A percentile compares a stretch with the other conserved stretches of the same genome.
Evolutionary conservation across 2,329 filamentous ascomycete species (phyloP).

Genomic region (Colletotrichum cereale): DNA sequence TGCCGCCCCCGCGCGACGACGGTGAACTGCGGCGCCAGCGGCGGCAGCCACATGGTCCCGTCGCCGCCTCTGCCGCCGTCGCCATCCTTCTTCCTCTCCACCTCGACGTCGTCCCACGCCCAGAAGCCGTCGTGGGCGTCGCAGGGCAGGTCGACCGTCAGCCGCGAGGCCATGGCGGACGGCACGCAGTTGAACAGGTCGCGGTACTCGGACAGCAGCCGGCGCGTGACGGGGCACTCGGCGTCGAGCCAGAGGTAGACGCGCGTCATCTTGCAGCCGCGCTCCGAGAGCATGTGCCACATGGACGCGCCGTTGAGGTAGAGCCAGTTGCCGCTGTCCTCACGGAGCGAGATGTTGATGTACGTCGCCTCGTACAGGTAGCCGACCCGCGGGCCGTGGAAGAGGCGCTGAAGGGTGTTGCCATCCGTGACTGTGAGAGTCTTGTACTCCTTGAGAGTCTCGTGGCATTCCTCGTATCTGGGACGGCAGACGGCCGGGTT

Average conservation of each 20-base stretch:
- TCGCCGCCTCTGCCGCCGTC: not conserved
- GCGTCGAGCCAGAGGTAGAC: conserved; percentile 41
- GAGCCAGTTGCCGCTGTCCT: conserved; percentile 38
- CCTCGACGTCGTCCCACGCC: conserved; percentile 35
- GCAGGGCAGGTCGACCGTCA: conserved; percentile 36
- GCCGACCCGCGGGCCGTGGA: not conserved
- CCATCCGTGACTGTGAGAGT: conserved; percentile 37
- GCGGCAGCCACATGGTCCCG: not conserved
- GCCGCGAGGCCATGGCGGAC: not conserved
- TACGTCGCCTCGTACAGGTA: not conserved
- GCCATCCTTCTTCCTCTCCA: not conserved
- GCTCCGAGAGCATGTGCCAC: conserved; percentile 31
- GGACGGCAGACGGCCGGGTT: not conserved
- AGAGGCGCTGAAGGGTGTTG: conserved; percentile 29
- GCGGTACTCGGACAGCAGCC: conserved; percentile 40
- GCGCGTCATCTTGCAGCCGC: not conserved
- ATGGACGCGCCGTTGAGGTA: conserved; percentile 30
- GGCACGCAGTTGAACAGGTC: conserved; percentile 22
- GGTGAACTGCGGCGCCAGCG: conserved; percentile 18
- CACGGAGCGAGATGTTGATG: conserved; percentile 40
- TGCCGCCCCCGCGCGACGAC: conserved; percentile 37
- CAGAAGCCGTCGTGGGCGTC: conserved; percentile 38
- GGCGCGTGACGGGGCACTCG: conserved; percentile 37
- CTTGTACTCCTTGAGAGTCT: conserved; percentile 23
- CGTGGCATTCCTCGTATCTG: conserved; percentile 35